Evolutionary conservation across 2,329 filamentous ascomycete species (phyloP), one percentile per base, ranked within the genome.

Genomic region (Alternaria ventricosa): DNA sequence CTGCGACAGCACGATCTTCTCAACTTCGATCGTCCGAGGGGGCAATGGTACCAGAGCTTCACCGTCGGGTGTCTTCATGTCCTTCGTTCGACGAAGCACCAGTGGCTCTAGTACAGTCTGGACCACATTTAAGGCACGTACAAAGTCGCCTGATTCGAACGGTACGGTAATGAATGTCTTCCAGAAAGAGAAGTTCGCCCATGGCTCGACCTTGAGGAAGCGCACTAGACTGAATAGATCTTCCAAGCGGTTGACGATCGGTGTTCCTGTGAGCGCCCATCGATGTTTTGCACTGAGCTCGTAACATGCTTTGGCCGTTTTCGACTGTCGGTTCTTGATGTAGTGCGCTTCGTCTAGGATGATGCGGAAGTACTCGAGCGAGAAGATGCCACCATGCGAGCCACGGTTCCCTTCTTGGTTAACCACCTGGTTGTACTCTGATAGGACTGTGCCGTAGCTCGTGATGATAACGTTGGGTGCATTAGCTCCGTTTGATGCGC

Each of bases 121-220:
- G 2, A 99, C 96, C 2, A 99, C 96, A 76, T 98, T 96, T 8
- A 99, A 85, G 1, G 96, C 96, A 5, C 94, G 90, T 70, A 97
- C 89, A 76, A 97, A 97, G 67, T 99, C 92, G 70, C 96, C 96
- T 0, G 93, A 95, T 79, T 99, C 96, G 68, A 99, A 99, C 0
- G 96, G 96, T 1, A 97, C 90, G 0, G 96, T 99, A 75, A 99
- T 98, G 78, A 99, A 99, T 0, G 96, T 98, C 77, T 94, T 94
- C 96, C 96, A 99, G 82, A 97, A 99, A 0, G 94, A 97, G 79
- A 99, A 99, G 78, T 98, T 98, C 74, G 92, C 96, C 96, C 96
- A 99, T 0, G 96, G 96, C 77, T 98, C 95, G 5, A 99, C 96
- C 60, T 93, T 90, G 11, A 99, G 83, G 81, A 98, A 99, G 4